A percentile compares a stretch with the other conserved stretches of the same genome.
phyloP scores from a whole-genome alignment of 768 basidiomycete genomes.

The Suillus variegatus region DNA sequence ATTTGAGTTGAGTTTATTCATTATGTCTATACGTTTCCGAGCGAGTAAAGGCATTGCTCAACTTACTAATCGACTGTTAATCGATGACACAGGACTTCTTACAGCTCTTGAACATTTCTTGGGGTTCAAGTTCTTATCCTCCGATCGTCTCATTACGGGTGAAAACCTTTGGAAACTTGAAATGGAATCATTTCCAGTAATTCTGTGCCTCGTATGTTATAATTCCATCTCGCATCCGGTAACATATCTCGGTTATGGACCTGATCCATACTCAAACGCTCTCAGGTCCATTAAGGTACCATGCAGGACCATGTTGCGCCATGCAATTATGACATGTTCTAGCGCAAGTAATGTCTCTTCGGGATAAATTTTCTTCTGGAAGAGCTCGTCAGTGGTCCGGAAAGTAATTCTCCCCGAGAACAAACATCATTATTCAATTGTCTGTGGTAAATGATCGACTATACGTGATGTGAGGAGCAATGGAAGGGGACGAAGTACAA shows the following conservation, averaged over 20 bases:
- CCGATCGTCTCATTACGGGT: conserved; percentile 20
- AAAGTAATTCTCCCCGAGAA: conserved; percentile 21
- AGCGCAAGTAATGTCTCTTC: conserved; percentile 22
- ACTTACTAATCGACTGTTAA: conserved; percentile 32
- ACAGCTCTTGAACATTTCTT: conserved; percentile 8
- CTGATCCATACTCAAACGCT: conserved; percentile 23
- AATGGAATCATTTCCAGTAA: conserved; percentile 15
- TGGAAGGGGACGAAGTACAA: conserved; percentile 23
- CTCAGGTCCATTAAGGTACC: conserved; percentile 33
- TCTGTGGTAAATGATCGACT: conserved; percentile 26
- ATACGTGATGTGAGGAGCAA: conserved; percentile 35
- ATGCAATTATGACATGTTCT: conserved; percentile 27
- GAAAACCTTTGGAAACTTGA: conserved; percentile 7
- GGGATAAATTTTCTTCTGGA: conserved; percentile 23
- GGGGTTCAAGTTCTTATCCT: conserved; percentile 23
- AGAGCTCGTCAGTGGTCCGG: conserved; percentile 28
- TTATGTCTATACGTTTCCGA: conserved; percentile 17
- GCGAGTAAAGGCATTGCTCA: conserved; percentile 30
- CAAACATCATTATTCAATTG: conserved; percentile 23
- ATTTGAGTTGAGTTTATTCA: conserved; percentile 16
- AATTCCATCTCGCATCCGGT: conserved; percentile 24
- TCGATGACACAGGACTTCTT: conserved; percentile 14
- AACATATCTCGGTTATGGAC: conserved; percentile 28
- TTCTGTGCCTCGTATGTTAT: conserved; percentile 31
- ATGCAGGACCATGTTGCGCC: conserved; percentile 24